Conservation (phyloP, 371 early-diverging fungal genomes). For the Apophysomyces variabilis region DNA sequence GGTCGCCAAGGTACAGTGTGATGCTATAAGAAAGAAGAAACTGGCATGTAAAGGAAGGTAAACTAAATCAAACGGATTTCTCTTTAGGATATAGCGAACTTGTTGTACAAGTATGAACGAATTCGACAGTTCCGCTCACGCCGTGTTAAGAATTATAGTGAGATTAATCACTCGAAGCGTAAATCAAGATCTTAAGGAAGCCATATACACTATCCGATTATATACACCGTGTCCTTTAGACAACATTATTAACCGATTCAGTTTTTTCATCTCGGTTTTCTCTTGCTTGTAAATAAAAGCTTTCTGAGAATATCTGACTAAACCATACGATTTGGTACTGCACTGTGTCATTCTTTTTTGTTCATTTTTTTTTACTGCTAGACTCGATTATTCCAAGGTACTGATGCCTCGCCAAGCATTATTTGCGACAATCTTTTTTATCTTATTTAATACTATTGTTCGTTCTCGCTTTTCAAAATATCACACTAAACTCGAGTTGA, state of each 20-base stretch:
- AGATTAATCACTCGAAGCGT: constrained; percentile 13
- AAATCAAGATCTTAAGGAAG: not conserved
- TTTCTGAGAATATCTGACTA: not conserved
- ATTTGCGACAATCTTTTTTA: too few species aligned
- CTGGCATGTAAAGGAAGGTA: not conserved
- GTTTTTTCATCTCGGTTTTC: not conserved
- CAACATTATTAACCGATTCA: not conserved
- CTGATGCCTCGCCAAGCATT: too few species aligned
- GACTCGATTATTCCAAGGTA: too few species aligned
- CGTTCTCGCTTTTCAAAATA: too few species aligned
- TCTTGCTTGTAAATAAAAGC: not conserved
- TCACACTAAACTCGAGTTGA: too few species aligned
- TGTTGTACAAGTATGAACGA: constrained; percentile 44
- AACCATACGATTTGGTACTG: not conserved
- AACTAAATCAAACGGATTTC: not conserved
- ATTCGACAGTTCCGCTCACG: constrained; percentile 46
- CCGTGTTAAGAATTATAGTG: constrained; percentile 34
- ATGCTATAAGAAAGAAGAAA: not conserved
- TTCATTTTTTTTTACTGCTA: too few species aligned
- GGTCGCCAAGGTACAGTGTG: constrained; percentile 48
- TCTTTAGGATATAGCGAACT: constrained; percentile 39
- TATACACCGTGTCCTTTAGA: not conserved
- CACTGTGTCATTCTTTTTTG: too few species aligned
- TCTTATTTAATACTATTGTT: too few species aligned
- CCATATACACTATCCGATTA: not conserved